Evolutionary conservation across 1,284 basidiomycete species (phyloP).

Genomic region (Marasmius fiardii): DNA sequence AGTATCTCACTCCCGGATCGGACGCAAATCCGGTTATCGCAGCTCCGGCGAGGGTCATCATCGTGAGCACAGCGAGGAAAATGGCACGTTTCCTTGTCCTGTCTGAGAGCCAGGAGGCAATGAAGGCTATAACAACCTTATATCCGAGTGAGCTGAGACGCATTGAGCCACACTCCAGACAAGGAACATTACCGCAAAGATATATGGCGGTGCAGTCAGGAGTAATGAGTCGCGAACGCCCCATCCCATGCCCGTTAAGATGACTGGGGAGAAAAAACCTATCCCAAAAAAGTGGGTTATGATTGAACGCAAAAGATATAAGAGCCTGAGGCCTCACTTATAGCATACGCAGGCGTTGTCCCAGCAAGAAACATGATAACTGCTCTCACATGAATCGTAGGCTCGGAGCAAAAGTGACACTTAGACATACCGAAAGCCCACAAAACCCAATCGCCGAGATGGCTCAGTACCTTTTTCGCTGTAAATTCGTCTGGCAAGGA

Average conservation of each 20-base stretch:
- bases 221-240: conserved; percentile 3
- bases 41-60: conserved; percentile 10
- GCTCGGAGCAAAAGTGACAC: neutral
- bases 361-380: conserved; percentile 39
- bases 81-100: conserved; percentile 7
- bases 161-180: neutral
- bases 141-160: neutral
- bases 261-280: conserved; percentile 14
- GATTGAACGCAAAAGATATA: neutral
- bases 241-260: conserved; percentile 13
- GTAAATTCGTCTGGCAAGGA: conserved; percentile 37
- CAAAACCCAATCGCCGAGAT: conserved; percentile 39
- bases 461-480: conserved; percentile 28
- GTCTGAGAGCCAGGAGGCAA: conserved; percentile 12
- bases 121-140: conserved; percentile 8
- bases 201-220: conserved; percentile 11
- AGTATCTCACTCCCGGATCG: conserved; percentile 6
- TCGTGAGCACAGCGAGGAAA: conserved; percentile 11
- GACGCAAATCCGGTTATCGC: conserved; percentile 6
- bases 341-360: conserved; percentile 32
- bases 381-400: conserved; percentile 9
- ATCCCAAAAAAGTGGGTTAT: neutral
- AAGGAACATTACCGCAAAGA: conserved; percentile 9
- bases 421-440: conserved; percentile 34
- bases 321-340: neutral